Base-by-base conservation (phyloP, 2,329 filamentous ascomycete genomes). In the Neonectria magnoliae region DNA sequence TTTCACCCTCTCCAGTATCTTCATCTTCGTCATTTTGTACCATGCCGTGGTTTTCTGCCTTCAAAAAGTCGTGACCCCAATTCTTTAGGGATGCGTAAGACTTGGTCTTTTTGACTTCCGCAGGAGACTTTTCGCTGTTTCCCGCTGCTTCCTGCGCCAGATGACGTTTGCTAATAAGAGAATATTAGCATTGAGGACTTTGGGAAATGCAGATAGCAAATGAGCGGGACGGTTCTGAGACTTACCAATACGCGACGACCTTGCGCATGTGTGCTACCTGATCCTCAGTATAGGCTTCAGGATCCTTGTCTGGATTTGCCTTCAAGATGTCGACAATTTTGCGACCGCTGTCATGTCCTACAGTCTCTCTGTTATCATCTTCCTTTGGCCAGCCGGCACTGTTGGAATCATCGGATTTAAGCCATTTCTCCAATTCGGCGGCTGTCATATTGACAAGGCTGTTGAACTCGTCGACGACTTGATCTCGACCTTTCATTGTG, bases 381-480 rank as follows among this genome's bases (percentile, higher is more conserved):
- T 87, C 84, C 68, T 90, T 90, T 44, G 77, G 77, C 88, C 87
- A 90, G 2, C 89, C 89, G 1, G 88, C 83, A 18, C 80, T 82
- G 52, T 82, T 81, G 10, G 87, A 90, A 33, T 87, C 82, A n/a
- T 85, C 82, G 7, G 83, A 81, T 66, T 86, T 82, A 25, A 91
- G 83, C 89, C 89, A 91, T 25, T 83, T 80, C 70, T 88, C 82
- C 16, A 91, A 82, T 67, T 91, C 88, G 2, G 81, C 76, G 2
- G 87, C 80, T 11, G 82, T 84, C 88, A 91, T 91, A 76, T 91
- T 91, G 75, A 91, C 87, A 51, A 90, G 77, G 42, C 87, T 82
- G 66, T 91, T 90, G 81, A 90, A 91, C 73, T 91, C 88, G 54
- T 84, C 83, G 66, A 78, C 74, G 42, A 78, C 76, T 33, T 77